Base-by-base conservation (phyloP, 768 basidiomycete genomes). In the Glaciozyma antarctica region DNA sequence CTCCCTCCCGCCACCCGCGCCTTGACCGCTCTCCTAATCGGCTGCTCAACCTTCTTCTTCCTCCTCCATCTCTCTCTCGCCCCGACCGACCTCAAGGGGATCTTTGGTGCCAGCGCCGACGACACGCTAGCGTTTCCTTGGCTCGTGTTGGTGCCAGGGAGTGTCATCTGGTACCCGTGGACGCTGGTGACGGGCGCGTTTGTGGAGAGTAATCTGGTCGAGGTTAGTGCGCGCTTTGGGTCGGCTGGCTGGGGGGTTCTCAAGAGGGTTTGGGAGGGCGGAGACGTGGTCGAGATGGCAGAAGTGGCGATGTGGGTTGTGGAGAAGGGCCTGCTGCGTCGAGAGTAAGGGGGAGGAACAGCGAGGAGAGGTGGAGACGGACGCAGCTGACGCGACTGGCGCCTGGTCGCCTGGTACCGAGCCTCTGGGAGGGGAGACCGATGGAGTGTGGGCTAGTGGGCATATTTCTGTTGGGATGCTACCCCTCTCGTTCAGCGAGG, bases 181-280 rank as follows among this genome's bases (percentile, higher is more conserved):
- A 90, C 90, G 4, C 82, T 98, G 70, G 78, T 91, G n/a, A 92
- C 88, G 7, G 87, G 89, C 4, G 86, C 84, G 24, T 83, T 92
- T 65, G 88, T 95, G 22, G 95, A 99, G 78, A 83, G 85, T 55
- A 85, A 81, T 65, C 72, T 92, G 61, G 77, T 88, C 63, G 92
- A 93, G 84, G 95, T 91, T 63, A 73, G 86, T 81, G 34, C 26
- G 12, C 10, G 8, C 34, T 21, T 34, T 16, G 22, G 45, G 58
- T 16, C 24, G 24, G 24, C 21, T 47, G n/a, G n/a, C n/a, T n/a
- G n/a, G n/a, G 17, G 16, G 16, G 1, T 22, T 32, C 5, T 24
- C 60, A 22, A 24, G n/a, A 8, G 13, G 5, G 49, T 24, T 51
- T 5, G 49, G n/a, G 49, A 24, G 2, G 49, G n/a, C 13, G 9